Evolutionary conservation across 768 basidiomycete genomes (phyloP), one percentile per base, ranked within the genome.

Genomic region (Pulveroboletus frians): DNA sequence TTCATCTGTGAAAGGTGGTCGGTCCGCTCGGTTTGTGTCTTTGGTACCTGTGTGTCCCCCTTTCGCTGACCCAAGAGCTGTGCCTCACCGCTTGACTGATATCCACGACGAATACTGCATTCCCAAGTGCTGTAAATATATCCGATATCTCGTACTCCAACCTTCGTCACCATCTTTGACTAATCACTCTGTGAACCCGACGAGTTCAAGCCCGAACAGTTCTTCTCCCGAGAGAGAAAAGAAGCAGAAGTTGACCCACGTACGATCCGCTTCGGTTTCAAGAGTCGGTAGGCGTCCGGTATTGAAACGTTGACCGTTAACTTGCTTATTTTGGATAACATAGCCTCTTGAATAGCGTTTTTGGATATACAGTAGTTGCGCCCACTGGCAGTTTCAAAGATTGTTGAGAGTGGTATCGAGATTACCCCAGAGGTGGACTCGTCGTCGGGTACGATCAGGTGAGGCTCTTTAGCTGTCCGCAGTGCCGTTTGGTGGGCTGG

Each of bases 371-470:
- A 3, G 10, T 13, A 3, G 30, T 31, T 10, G 70, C 81, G 36
- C 65, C 67, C 9, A 77, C 23, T 23, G 23, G 5, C 23, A 23
- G 3, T 23, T 23, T 23, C 5, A 5, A 3, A 76, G 42, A 66
- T 66, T 0, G 56, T 76, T 5, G 73, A 72, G 53, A 70, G 76
- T 30, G 77, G 77, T 3, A 57, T 71, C 1, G 73, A 74, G 39
- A 59, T 81, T 30, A 76, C 75, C 40, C 83, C 82, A 8, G 69
- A 80, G 18, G 68, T 79, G 23, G 79, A 78, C 13, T 76, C 76
- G 31, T 81, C 80, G 10, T 75, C 76, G 9, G 83, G 83, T 17
- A 81, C 82, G 0, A 85, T 85, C 55, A 84, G 82, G 83, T 77
- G 55, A 60, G 45, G 23, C 23, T 26, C 14, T 20, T 7, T 9